Evolutionary conservation across 768 basidiomycete species (phyloP), one percentile per base, ranked within the genome.

Genomic region (Dioszegia hungarica): DNA sequence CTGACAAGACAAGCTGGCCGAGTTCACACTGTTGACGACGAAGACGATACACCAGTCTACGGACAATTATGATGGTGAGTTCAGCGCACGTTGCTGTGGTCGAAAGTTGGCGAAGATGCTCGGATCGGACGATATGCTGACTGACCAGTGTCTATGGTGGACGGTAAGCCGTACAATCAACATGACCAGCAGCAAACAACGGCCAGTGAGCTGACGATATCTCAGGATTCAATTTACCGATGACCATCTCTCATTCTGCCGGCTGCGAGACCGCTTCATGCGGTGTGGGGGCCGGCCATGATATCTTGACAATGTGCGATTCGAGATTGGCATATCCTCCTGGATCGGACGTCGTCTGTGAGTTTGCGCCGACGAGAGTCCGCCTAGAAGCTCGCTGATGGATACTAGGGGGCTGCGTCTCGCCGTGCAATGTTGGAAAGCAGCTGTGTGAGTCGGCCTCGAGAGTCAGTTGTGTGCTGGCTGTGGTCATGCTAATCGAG

Each of bases 91-190:
- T 15, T n/a, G n/a, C n/a, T n/a, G n/a, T n/a, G n/a, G n/a, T n/a
- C n/a, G n/a, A n/a, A n/a, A n/a, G n/a, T n/a, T n/a, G n/a, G n/a
- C n/a, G n/a, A n/a, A n/a, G n/a, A n/a, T n/a, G n/a, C n/a, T n/a
- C n/a, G n/a, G n/a, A n/a, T n/a, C n/a, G n/a, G n/a, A n/a, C n/a
- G n/a, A n/a, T n/a, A n/a, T n/a, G n/a, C n/a, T n/a, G n/a, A n/a
- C n/a, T n/a, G n/a, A n/a, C n/a, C 54, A 67, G 65, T 67, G n/a
- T 67, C 65, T 2, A 67, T 67, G 44, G 62, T 67, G 0, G 65
- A 67, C 27, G 58, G 62, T 49, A 24, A 40, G 22, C 37, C 14
- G 17, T 17, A 5, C 45, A 5, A 33, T 45, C 5, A 25, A 28
- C n/a, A n/a, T n/a, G n/a, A n/a, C n/a, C n/a, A n/a, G n/a, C n/a